These are phyloP conservation scores for Clathrus columnatus DNA, from an alignment of 768 basidiomycete genomes.

Conservation along the genomic window DNA sequence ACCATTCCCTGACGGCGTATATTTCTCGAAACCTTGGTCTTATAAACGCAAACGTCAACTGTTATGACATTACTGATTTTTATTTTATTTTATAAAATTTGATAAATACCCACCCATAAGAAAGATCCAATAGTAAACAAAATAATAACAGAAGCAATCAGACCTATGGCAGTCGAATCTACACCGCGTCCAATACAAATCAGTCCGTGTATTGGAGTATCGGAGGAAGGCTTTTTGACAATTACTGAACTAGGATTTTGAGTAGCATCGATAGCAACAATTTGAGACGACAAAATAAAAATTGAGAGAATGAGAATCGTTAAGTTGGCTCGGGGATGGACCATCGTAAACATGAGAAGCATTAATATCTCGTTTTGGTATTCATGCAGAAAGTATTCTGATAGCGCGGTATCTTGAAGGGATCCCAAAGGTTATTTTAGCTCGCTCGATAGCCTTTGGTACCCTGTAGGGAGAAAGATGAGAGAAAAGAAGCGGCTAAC, in stretches of 20 bases:
- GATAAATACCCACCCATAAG: constrained; percentile 49
- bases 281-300: not conserved
- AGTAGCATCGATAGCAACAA: not conserved
- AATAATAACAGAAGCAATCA: constrained; percentile 49
- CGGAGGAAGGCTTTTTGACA: not conserved
- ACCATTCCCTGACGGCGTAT: constrained; percentile 71
- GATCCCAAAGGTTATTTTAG: not conserved
- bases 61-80: constrained; percentile 6
- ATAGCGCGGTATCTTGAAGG: not conserved
- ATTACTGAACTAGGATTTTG: not conserved
- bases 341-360: not conserved
- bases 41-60: constrained; percentile 61
- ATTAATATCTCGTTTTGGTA: not conserved
- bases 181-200: constrained; percentile 58
- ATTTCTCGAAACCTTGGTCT: constrained; percentile 65
- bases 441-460: too few species aligned
- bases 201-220: constrained; percentile 10
- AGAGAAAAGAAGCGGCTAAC: too few species aligned
- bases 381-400: not conserved
- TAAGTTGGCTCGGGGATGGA: not conserved
- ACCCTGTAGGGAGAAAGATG: too few species aligned
- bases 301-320: not conserved
- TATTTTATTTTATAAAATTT: not conserved
- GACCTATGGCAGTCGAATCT: constrained; percentile 53
- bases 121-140: constrained; percentile 53